These are phyloP conservation scores for Starmera pachycereana DNA, from an alignment of 805 yeast species.

Conservation along the genomic window DNA sequence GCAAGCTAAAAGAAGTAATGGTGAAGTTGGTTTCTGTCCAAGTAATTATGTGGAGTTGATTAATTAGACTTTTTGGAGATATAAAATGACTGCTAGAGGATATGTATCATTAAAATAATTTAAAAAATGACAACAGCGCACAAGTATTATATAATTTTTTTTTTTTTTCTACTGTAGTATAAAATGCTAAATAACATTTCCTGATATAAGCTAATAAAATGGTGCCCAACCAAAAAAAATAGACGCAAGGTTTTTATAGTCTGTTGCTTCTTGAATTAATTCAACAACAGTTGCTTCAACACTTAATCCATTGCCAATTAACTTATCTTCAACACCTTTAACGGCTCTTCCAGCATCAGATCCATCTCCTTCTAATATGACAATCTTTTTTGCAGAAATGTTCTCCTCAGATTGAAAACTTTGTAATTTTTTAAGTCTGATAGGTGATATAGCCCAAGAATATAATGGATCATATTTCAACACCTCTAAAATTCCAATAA, in stretches of 20 bases:
- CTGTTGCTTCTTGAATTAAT: constrained; percentile 67
- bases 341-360: constrained; percentile 75
- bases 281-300: constrained; percentile 80
- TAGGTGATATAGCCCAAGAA: constrained; percentile 81
- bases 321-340: constrained; percentile 57
- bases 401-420: constrained; percentile 14
- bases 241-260: constrained; percentile 53
- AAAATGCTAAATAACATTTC: not conserved
- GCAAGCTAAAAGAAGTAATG: constrained; percentile 86
- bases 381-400: constrained; percentile 4
- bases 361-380: constrained; percentile 10
- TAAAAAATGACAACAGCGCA: not conserved
- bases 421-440: constrained; percentile 46
- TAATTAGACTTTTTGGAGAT: constrained; percentile 19
- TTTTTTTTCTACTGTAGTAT: not conserved
- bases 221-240: constrained; percentile 85
- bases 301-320: constrained; percentile 57
- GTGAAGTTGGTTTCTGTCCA: constrained; percentile 95
- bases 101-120: not conserved
- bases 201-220: constrained; percentile 32
- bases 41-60: constrained; percentile 82
- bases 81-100: not conserved
- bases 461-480: constrained; percentile 88
- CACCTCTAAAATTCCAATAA: constrained; percentile 75
- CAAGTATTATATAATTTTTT: not conserved